These are phyloP conservation scores for Venturia oleaginea DNA, from an alignment of 2,329 filamentous ascomycete species.

Conservation along the genomic window DNA sequence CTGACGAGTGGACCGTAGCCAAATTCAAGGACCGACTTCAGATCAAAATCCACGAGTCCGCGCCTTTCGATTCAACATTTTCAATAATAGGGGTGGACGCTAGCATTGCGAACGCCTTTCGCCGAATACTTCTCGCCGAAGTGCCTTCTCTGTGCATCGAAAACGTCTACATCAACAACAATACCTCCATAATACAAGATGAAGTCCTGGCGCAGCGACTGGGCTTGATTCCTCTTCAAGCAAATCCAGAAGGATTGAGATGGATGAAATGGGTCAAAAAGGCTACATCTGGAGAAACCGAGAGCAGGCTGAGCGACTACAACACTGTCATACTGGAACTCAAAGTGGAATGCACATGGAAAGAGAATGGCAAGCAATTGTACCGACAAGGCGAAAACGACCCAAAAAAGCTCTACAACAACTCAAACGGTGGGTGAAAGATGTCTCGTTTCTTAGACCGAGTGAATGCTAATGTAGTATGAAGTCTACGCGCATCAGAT, in stretches of 20 bases:
- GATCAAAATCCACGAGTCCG: conserved; percentile 78
- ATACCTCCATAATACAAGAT: conserved; percentile 96
- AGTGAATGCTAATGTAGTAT: background rate
- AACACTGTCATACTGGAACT: conserved; percentile 80
- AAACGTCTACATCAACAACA: conserved; percentile 86
- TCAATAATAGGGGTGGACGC: conserved; percentile 88
- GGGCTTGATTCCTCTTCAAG: conserved; percentile 82
- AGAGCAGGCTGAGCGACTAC: conserved; percentile 55
- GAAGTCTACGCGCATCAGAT: conserved; percentile 27
- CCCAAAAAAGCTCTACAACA: conserved; percentile 73
- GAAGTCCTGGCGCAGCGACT: conserved; percentile 88
- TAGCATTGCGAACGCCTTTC: conserved; percentile 91
- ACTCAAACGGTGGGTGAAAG: conserved; percentile 50
- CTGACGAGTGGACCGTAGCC: conserved; percentile 56
- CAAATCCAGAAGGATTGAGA: conserved; percentile 65
- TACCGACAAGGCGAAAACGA: conserved; percentile 67
- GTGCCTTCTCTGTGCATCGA: conserved; percentile 92
- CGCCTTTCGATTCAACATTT: conserved; percentile 69
- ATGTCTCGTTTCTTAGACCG: background rate
- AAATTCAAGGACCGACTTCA: conserved; percentile 61
- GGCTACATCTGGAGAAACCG: conserved; percentile 40
- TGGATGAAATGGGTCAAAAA: conserved; percentile 78
- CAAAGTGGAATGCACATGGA: conserved; percentile 70
- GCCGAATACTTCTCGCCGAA: conserved; percentile 89
- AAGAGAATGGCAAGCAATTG: conserved; percentile 46